A percentile compares a stretch with the other conserved stretches of the same genome.
Conservation (phyloP, 805 yeast genomes). For the Jamesozyma rosinii region DNA sequence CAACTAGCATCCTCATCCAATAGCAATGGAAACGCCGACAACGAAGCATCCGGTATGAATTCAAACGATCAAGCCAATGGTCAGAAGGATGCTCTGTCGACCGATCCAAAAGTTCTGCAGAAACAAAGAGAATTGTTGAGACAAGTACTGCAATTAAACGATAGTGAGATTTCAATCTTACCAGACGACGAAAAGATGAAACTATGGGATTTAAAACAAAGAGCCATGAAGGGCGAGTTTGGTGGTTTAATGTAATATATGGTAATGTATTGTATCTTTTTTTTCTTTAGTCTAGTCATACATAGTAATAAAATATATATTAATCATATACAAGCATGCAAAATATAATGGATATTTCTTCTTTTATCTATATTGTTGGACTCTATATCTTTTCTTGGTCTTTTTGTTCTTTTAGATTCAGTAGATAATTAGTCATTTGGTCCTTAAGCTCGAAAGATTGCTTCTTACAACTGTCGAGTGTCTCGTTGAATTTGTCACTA, state of each 20-base stretch:
- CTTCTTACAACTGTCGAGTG: conserved; percentile 38
- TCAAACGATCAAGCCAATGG: conserved; percentile 13
- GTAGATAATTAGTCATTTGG: conserved; percentile 14
- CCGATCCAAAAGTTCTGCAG: conserved; percentile 22
- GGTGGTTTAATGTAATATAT: conserved; percentile 8
- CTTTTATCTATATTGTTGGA: neutral
- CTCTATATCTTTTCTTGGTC: neutral
- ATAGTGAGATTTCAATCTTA: conserved; percentile 40
- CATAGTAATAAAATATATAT: neutral
- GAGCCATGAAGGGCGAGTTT: conserved; percentile 30
- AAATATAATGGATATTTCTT: neutral
- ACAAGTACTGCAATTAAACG: conserved; percentile 45
- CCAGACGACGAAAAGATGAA: conserved; percentile 43
- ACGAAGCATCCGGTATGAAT: conserved; percentile 23
- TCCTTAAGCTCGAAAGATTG: conserved; percentile 18
- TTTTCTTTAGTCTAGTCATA: too few relatives aligned
- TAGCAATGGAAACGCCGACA: conserved; percentile 3
- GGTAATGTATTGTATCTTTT: neutral
- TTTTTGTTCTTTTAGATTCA: conserved; percentile 3
- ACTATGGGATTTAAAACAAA: conserved; percentile 31
- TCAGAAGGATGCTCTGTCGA: conserved; percentile 5
- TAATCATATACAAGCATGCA: too few relatives aligned
- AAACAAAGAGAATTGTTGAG: conserved; percentile 39
- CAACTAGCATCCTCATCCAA: conserved; percentile 26
- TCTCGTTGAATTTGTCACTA: conserved; percentile 11